Conservation (phyloP, 78 protist genomes). For the Dictyostelium firmibasis region DNA sequence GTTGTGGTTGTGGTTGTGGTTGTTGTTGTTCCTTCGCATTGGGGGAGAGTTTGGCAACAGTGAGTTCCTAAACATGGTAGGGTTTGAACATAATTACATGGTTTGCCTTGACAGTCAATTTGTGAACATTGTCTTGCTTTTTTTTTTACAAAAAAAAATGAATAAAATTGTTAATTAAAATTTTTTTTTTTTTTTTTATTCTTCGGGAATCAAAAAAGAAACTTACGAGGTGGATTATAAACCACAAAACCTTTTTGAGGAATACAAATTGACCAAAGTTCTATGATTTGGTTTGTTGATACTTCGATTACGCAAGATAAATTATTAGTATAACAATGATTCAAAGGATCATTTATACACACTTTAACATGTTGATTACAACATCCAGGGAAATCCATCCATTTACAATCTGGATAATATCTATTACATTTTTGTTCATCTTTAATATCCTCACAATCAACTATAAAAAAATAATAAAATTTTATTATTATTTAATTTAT, state of each 20-base stretch:
- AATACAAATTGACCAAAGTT: conserved; percentile 5
- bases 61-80: neutral
- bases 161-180: neutral
- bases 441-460: neutral
- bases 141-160: neutral
- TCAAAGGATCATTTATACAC: neutral
- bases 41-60: neutral
- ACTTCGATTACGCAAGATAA: neutral
- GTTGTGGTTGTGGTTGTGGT: neutral
- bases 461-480: no score
- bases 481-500: no score
- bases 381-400: neutral
- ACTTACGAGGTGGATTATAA: neutral
- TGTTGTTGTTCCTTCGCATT: neutral
- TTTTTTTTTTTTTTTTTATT: no score
- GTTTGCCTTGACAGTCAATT: neutral
- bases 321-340: neutral
- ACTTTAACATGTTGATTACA: neutral
- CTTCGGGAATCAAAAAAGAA: no score
- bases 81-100: neutral
- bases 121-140: neutral
- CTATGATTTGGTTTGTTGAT: neutral
- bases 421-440: neutral
- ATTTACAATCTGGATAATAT: conserved; percentile 10
- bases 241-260: neutral